Evolutionary conservation across 164 flowering plant species (phyloP).

Genomic region (Nymphaea thermarum): DNA sequence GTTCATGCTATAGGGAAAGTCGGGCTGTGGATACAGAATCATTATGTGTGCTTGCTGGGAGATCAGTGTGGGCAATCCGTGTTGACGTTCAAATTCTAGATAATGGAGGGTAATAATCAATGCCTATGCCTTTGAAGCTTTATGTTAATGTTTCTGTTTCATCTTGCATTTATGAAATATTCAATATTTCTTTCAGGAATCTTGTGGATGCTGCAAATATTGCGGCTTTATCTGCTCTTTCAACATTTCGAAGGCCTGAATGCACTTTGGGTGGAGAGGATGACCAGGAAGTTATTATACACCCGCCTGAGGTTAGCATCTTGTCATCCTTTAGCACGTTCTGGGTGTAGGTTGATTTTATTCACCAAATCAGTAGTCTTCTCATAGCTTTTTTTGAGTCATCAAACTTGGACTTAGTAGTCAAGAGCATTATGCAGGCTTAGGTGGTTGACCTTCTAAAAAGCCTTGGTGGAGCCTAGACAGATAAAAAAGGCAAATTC

Average conservation of each 20-base stretch:
- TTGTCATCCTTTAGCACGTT: neutral
- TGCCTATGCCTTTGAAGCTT: neutral
- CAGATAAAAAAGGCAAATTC: no score
- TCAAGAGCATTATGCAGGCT: no score
- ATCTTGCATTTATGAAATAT: neutral
- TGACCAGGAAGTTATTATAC: conserved; percentile 71
- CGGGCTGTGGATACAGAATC: conserved; percentile 94
- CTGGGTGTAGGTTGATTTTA: neutral
- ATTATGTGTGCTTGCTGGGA: conserved; percentile 83
- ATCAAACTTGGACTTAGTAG: no score
- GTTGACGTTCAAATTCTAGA: conserved; percentile 90
- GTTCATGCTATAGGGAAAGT: conserved; percentile 62
- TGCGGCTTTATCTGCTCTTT: conserved; percentile 90
- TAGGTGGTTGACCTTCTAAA: no score
- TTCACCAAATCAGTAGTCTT: no score
- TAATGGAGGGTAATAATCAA: conserved; percentile 74
- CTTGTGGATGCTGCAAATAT: conserved; percentile 96
- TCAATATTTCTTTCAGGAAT: conserved; percentile 36
- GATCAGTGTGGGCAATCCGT: conserved; percentile 83
- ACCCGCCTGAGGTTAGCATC: conserved; percentile 73
- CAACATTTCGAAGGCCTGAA: conserved; percentile 89
- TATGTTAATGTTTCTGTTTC: neutral
- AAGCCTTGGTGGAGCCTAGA: no score
- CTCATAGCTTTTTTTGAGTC: no score
- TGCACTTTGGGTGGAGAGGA: conserved; percentile 83